phyloP scores from a whole-genome alignment of 805 yeast genomes.

The Saturnispora sanitii region DNA sequence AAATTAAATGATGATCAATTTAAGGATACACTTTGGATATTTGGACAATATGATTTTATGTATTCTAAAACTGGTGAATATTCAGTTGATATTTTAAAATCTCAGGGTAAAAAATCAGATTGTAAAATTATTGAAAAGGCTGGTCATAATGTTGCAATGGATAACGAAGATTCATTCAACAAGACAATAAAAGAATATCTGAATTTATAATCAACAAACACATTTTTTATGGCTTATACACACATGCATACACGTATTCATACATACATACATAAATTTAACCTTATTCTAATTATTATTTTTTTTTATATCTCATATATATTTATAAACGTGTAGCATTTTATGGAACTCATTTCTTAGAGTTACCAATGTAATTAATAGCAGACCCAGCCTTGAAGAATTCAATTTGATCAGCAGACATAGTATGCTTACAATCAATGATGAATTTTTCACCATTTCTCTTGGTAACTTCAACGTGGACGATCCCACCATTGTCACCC shows the following conservation, averaged over 20 bases:
- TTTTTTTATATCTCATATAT: not conserved
- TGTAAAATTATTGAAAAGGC: slow-evolving; percentile 40
- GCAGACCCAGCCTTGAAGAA: slow-evolving; percentile 98
- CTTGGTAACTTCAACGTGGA: slow-evolving; percentile 66
- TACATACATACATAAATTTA: too few relatives aligned
- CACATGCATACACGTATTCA: too few relatives aligned
- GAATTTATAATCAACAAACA: slow-evolving; percentile 18
- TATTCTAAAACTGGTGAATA: slow-evolving; percentile 48
- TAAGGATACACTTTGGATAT: slow-evolving; percentile 35
- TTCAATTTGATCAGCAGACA: slow-evolving; percentile 93
- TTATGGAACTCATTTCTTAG: slow-evolving; percentile 15
- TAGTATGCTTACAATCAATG: slow-evolving; percentile 81
- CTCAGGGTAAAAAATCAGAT: slow-evolving; percentile 19
- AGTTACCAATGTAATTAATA: slow-evolving; percentile 62
- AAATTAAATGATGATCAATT: slow-evolving; percentile 20
- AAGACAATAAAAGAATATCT: slow-evolving; percentile 30
- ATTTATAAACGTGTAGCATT: not conserved
- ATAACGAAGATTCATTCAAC: slow-evolving; percentile 50
- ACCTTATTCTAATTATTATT: not conserved
- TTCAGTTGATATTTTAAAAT: slow-evolving; percentile 25
- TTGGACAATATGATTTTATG: slow-evolving; percentile 75
- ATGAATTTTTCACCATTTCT: slow-evolving; percentile 59
- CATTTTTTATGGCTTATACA: too few relatives aligned
- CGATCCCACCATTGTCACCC: slow-evolving; percentile 81
- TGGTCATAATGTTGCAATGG: slow-evolving; percentile 73